Evolutionary conservation across 345 rosid genomes (phyloP), one percentile per base, ranked within the genome.

Genomic region (Cardamine chenopodiifolia): DNA sequence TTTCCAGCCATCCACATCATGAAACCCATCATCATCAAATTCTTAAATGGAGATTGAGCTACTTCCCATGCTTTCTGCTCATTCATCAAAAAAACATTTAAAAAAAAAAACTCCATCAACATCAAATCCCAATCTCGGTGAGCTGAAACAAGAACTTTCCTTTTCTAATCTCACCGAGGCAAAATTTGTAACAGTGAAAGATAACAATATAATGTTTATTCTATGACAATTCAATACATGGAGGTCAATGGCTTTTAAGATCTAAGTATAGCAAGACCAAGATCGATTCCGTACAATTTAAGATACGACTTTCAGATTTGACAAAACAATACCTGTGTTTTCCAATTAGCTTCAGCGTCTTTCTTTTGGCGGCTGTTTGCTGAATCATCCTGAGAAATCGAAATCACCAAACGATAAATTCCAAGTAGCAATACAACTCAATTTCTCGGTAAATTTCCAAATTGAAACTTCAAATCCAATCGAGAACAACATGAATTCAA

Each of bases 1-100:
- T 89, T 96, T 62, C 99, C 99, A 79, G 99, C 98, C 99, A 96
- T 96, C 99, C 99, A 96, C 99, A 96, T 96, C 99, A 96, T 96
- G 80, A 96, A 96, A 1, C 99, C 99, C 99, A 96, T 96, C 99
- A 96, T 96, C 73, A 96, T 61, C 90, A 96, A 85, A 81, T 92
- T 96, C 90, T 90, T 96, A 81, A 96, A 89, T 0, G 99, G 99
- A 8, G 93, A 96, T 72, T 96, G 99, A 11, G 99, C 99, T 71
- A 92, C 94, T 85, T 96, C 99, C 99, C 99, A 96, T 12, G 99
- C 98, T 96, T 96, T 96, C 99, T 96, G 82, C 79, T 73, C 69
- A 83, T 29, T 40, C 58, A 59, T 28, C 62, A 80, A 53, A 9
- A 44, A 57, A 29, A 55, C 32, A 22, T 0, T 6, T 37, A 12